Base-by-base conservation (phyloP, 2,329 filamentous ascomycete species). In the Trichophaea hybrida region DNA sequence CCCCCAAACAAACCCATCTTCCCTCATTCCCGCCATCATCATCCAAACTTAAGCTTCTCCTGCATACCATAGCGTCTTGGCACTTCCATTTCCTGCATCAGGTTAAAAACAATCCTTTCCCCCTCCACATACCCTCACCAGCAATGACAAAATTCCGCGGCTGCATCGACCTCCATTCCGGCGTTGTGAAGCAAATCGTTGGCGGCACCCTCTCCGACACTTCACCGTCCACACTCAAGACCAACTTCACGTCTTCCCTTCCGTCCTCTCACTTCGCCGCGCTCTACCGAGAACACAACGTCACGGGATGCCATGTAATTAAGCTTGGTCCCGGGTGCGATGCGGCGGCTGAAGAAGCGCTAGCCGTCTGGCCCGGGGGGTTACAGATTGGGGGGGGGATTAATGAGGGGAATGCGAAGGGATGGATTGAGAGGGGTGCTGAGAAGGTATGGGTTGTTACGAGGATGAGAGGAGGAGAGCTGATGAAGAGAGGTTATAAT, bases 141-240 rank as follows among this genome's bases (percentile, higher is more conserved):
- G 75, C 64, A 48, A 95, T 98, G 93, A 97, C 93, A 2, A 83
- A 84, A 68, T 98, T 98, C 71, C 80, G 93, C 43, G 93, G 93
- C 17, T 98, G 93, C 71, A 97, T 98, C 73, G 93, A 98, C 74
- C 80, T 98, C 57, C 93, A 98, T 73, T 85, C 90, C n/a, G 93
- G 93, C 12, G 85, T 91, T 71, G 93, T 98, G 61, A 98, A 98
- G 76, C 93, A 98, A 73, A 98, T 98, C 68, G 90, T 98, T 44
- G 93, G 93, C 67, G 91, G 93, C 61, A 97, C 93, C 1, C 80
- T 98, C 63, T 65, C 62, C 12, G 85, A 85, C 74, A 80, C 80
- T 70, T 80, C 80, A 1, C 53, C 48, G 7, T 72, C 77, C 5
- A 77, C 80, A 59, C 78, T 97, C 59, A 85, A 88, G 74, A 97